Base-by-base conservation (phyloP, 2,329 filamentous ascomycete species). In the Thelonectria olida region DNA sequence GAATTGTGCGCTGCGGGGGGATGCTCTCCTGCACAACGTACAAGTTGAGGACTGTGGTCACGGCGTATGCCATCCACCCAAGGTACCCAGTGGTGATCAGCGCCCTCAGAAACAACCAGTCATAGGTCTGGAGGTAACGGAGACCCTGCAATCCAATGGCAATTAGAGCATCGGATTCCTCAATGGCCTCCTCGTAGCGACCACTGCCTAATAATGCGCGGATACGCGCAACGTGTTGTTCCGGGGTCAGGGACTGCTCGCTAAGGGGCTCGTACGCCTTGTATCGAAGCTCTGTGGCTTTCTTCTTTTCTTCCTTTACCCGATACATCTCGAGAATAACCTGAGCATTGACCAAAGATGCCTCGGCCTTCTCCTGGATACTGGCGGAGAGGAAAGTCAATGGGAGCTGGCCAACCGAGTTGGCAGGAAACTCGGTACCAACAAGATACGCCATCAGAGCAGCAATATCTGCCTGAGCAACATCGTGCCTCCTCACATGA, bases 101-200 rank as follows among this genome's bases (percentile, higher is more conserved):
- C 2, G 92, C 91, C 62, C 96, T 86, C 34, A 99, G 81, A 78
- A 99, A 99, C 2, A 99, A 84, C 96, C 96, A 99, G 79, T 99
- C 96, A 72, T 99, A 99, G 0, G 94, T 99, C 77, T 99, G 96
- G 23, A 99, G 84, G 75, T 99, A 99, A 51, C 96, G 88, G 62
- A 99, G 81, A 7, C 96, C 96, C 63, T 93, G 86, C 1, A 99
- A 84, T 2, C 88, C 90, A 51, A 92, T 80, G 61, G 90, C 85
- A 62, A 98, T 91, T 13, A 99, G 82, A 25, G 88, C 86, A 41
- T 91, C 88, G 1, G 92, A 93, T 70, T 92, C 86, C 58, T 88
- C 82, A 68, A 98, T 97, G 2, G 95, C 92, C 68, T 92, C 86
- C 58, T 95, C 88, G 65, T 89, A 89, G 45, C 86, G 82, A 7